These are phyloP conservation scores for Candida ficus DNA, from an alignment of 805 yeast species.

Conservation along the genomic window DNA sequence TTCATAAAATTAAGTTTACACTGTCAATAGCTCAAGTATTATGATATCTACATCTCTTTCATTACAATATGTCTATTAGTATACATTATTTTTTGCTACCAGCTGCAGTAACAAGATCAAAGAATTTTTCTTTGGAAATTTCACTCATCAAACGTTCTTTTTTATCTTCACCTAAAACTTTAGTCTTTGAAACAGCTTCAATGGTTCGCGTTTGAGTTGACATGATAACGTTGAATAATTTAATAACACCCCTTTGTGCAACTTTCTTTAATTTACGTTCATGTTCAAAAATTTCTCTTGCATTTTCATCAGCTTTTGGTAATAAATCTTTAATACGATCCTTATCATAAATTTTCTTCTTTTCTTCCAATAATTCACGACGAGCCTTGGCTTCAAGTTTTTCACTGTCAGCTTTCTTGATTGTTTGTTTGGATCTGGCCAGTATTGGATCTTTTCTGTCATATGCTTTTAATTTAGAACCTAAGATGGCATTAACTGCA, in stretches of 20 bases:
- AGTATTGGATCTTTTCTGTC: conserved; percentile 86
- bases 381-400: conserved; percentile 82
- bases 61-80: neutral
- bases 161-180: conserved; percentile 37
- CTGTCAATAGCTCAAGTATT: too few species aligned
- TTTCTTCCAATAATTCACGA: conserved; percentile 63
- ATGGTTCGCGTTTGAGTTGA: conserved; percentile 66
- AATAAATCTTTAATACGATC: conserved; percentile 64
- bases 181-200: conserved; percentile 42
- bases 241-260: conserved; percentile 86
- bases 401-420: conserved; percentile 72
- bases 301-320: conserved; percentile 55
- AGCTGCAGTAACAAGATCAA: conserved; percentile 81
- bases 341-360: conserved; percentile 58
- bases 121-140: conserved; percentile 81
- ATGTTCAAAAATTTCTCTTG: conserved; percentile 54
- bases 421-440: conserved; percentile 69
- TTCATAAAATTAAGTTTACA: too few species aligned
- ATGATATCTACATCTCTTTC: neutral
- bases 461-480: conserved; percentile 83
- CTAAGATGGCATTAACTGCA: conserved; percentile 80
- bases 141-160: conserved; percentile 65
- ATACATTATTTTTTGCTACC: conserved; percentile 36
- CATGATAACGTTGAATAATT: conserved; percentile 77
- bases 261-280: conserved; percentile 69